Base-by-base conservation (phyloP, 176 grass and related monocot species). In the Musa troglodytarum region DNA sequence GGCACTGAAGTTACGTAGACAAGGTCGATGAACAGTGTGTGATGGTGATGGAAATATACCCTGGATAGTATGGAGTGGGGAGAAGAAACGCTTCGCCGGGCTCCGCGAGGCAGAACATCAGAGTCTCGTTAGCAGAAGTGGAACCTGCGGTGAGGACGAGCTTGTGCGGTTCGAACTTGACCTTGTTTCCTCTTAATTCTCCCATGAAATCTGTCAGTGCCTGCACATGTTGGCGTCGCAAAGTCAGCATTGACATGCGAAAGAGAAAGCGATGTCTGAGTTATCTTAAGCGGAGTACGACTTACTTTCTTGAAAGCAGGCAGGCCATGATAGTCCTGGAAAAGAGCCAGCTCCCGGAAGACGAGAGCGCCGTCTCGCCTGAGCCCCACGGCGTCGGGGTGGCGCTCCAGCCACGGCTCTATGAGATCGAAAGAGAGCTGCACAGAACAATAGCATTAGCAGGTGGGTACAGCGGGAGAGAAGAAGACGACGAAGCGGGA, bases 361-460 rank as follows among this genome's bases (percentile, higher is more conserved):
- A 74, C 26, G 72, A 57, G 54, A 34, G 53, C 12, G 13, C 53
- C 72, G 54, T 74, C 72, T 29, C 72, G 53, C 53, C 26, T 29
- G 16, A 74, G 54, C n/a, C 72, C 72, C 0, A 19, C 53, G 14
- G 24, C 24, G 72, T 74, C 52, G 24, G 72, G 72, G 72, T 74
- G 53, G 25, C 14, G 14, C 72, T 56, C 54, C 9, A 74, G 24
- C 72, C 72, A 74, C 54, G 72, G 12, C 25, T 74, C 72, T 54
- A 74, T 74, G 72, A 74, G 72, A 74, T 74, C 72, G 53, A 74
- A 74, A 10, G 72, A 74, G 53, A 74, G 72, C 72, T 74, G 72
- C 23, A 19, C 11, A 28, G n/a, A 52, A 21, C 34, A 43, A 43
- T 43, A 43, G 34, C 34, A 43, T 43, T 43, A 43, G 34, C 34